Evolutionary conservation across 2,329 filamentous ascomycete species (phyloP).

Genomic region (Allantophomopsis lycopodina): DNA sequence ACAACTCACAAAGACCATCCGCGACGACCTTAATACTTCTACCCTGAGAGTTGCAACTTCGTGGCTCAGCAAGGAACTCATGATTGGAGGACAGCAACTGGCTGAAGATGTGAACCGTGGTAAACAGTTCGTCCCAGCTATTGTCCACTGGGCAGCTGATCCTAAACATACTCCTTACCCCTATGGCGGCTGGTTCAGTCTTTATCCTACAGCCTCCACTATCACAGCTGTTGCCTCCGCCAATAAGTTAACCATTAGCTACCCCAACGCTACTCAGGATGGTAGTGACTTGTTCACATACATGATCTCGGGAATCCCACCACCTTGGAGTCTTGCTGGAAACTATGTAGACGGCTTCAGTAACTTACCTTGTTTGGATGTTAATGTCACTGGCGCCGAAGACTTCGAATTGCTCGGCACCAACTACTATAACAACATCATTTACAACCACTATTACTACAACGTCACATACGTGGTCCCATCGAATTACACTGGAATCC

Average conservation of each 20-base stretch:
- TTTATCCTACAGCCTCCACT: slow-evolving; percentile 28
- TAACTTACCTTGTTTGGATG: too few species aligned
- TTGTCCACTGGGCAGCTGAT: slow-evolving; percentile 30
- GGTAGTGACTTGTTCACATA: slow-evolving; percentile 25
- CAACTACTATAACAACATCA: too few species aligned
- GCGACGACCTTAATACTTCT: slow-evolving; percentile 19
- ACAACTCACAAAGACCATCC: slow-evolving; percentile 21
- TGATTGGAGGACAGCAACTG: slow-evolving; percentile 26
- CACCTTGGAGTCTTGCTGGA: slow-evolving; percentile 21
- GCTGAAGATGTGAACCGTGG: slow-evolving; percentile 23
- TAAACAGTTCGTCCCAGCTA: slow-evolving; percentile 27
- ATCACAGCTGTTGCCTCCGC: slow-evolving; percentile 23
- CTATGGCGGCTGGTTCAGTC: slow-evolving; percentile 23
- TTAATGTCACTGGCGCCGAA: too few species aligned
- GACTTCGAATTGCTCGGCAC: too few species aligned
- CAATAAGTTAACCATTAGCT: slow-evolving; percentile 20
- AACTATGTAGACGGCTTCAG: slow-evolving; percentile 8
- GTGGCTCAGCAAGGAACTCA: slow-evolving; percentile 26
- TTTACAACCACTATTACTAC: too few species aligned
- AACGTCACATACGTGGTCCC: too few species aligned
- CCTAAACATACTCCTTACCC: slow-evolving; percentile 23
- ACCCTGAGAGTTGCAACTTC: slow-evolving; percentile 20
- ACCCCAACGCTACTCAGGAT: slow-evolving; percentile 25
- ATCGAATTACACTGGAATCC: too few species aligned
- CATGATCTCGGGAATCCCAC: slow-evolving; percentile 23